These are phyloP conservation scores for Penicillium diatomitis DNA, from an alignment of 495 filamentous ascomycete species.

Conservation along the genomic window DNA sequence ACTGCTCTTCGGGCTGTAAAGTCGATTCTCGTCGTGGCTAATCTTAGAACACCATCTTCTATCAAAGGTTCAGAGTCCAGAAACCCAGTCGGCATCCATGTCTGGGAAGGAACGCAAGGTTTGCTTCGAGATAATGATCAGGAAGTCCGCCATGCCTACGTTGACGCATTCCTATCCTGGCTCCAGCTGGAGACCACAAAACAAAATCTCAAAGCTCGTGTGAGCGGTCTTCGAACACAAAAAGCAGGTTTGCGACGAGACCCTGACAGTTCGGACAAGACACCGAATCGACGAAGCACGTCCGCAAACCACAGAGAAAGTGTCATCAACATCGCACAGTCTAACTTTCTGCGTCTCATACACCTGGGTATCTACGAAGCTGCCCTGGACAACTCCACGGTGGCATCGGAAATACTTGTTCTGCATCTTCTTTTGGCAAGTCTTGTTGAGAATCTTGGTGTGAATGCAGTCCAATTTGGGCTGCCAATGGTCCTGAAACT, in stretches of 20 bases:
- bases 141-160: slow-evolving; percentile 72
- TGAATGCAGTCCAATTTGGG: slow-evolving; percentile 70
- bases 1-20: slow-evolving; percentile 74
- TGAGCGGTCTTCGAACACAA: slow-evolving; percentile 40
- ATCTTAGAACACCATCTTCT: slow-evolving; percentile 49
- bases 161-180: slow-evolving; percentile 75
- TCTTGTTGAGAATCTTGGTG: slow-evolving; percentile 67
- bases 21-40: slow-evolving; percentile 69
- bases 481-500: slow-evolving; percentile 81
- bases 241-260: slow-evolving; percentile 24
- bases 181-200: slow-evolving; percentile 66
- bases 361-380: slow-evolving; percentile 84
- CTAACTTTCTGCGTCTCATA: slow-evolving; percentile 71
- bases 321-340: slow-evolving; percentile 43
- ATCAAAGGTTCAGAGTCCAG: slow-evolving; percentile 55
- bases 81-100: slow-evolving; percentile 61
- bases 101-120: slow-evolving; percentile 91
- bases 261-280: slow-evolving; percentile 38
- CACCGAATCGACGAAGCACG: slow-evolving; percentile 40
- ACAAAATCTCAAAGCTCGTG: slow-evolving; percentile 51
- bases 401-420: slow-evolving; percentile 61
- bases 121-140: slow-evolving; percentile 68
- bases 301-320: slow-evolving; percentile 51
- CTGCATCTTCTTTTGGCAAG: slow-evolving; percentile 65
- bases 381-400: slow-evolving; percentile 59